Percentiles rank a stretch among this genome's conserved stretches.
phyloP scores from a whole-genome alignment of 2,329 filamentous ascomycete species.

The Colletotrichum theobromicola region DNA sequence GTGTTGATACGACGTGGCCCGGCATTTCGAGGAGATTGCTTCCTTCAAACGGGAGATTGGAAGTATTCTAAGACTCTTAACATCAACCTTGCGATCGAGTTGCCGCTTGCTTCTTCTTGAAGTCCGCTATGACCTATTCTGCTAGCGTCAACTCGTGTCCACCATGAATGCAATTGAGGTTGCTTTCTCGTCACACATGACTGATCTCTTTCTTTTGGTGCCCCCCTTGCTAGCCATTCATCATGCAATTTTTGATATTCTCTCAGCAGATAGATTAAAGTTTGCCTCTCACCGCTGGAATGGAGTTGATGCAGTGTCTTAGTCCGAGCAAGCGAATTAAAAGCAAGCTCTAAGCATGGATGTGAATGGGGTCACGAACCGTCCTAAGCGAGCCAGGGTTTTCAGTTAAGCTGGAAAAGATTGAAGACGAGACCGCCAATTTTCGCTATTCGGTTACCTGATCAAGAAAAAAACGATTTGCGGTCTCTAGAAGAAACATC shows the following conservation, averaged over 20 bases:
- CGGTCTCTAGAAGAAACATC: not conserved
- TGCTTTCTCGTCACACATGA: not conserved
- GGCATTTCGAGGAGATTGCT: not conserved
- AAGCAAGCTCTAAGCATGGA: not conserved
- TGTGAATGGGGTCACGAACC: not conserved
- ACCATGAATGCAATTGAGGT: not conserved
- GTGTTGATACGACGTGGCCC: not conserved
- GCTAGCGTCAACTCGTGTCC: not conserved
- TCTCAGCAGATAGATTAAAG: not conserved
- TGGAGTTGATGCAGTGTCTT: not conserved
- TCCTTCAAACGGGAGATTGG: not conserved
- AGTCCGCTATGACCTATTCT: not conserved
- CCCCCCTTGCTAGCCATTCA: not conserved
- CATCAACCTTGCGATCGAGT: not conserved
- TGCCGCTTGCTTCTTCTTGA: not conserved
- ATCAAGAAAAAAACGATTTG: no score
- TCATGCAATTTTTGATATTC: not conserved
- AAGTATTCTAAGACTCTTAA: not conserved
- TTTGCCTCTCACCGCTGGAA: not conserved
- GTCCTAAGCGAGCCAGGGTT: not conserved
- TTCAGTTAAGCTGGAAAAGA: not conserved
- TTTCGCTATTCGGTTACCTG: no score
- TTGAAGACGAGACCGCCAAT: not conserved
- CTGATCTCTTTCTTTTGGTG: not conserved
- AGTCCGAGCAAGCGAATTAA: not conserved